Evolutionary conservation across 2,329 filamentous ascomycete species (phyloP).

Genomic region (Trichoderma simmonsii): DNA sequence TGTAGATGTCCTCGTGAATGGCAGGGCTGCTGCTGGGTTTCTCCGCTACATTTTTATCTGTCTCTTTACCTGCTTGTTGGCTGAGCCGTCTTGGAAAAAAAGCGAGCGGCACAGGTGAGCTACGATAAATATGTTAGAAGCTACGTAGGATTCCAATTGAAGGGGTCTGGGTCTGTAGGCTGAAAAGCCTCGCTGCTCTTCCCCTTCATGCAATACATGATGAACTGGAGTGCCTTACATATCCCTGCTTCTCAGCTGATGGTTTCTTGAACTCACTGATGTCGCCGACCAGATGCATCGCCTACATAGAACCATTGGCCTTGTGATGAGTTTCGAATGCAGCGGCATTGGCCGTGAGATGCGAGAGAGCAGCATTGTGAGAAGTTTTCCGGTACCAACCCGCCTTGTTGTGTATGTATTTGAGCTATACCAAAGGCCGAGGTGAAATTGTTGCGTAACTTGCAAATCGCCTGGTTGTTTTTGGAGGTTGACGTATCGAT

Average conservation of each 20-base stretch:
- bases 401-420: neutral
- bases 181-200: neutral
- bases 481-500: neutral
- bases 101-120: neutral
- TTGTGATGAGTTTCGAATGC: neutral
- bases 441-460: neutral
- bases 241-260: neutral
- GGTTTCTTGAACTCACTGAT: neutral
- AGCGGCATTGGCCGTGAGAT: neutral
- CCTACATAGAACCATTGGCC: neutral
- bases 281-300: conserved; percentile 3
- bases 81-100: neutral
- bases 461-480: neutral
- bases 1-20: conserved; percentile 91
- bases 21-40: neutral
- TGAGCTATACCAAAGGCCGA: neutral
- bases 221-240: conserved; percentile 1
- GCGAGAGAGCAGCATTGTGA: conserved; percentile 3
- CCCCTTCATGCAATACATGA: neutral
- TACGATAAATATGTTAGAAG: neutral
- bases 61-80: conserved; percentile 19
- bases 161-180: neutral
- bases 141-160: neutral
- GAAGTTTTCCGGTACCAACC: neutral
- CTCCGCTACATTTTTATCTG: neutral